Evolutionary conservation across 1,139 yeast genomes (phyloP).

Genomic region (Scheffersomyces illinoinensis): DNA sequence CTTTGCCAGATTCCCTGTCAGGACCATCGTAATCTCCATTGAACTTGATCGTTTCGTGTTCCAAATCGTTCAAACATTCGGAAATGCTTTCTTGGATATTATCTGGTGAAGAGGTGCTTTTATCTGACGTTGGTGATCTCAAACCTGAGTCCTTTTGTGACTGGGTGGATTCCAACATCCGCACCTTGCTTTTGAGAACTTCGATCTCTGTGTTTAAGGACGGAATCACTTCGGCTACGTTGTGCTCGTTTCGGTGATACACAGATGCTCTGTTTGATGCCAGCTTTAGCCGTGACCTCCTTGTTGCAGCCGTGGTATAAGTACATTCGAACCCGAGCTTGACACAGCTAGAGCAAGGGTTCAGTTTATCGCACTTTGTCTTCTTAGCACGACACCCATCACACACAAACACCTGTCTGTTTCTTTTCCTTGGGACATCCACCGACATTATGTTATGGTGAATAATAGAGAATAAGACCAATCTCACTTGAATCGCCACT

Average conservation of each 20-base stretch:
- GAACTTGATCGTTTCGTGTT: conserved; percentile 10
- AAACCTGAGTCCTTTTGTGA: neutral
- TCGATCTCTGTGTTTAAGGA: neutral
- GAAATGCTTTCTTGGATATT: neutral
- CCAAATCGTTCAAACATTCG: neutral
- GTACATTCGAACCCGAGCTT: neutral
- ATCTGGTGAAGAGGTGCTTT: neutral
- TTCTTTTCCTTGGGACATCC: conserved; percentile 5
- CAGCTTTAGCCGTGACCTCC: neutral
- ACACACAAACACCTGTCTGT: conserved; percentile 18
- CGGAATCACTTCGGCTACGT: neutral
- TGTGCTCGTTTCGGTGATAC: neutral
- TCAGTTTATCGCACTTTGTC: neutral
- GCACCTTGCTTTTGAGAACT: neutral
- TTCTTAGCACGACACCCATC: conserved; percentile 5
- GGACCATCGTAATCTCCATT: conserved; percentile 1
- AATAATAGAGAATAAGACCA: neutral
- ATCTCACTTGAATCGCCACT: neutral
- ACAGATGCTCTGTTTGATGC: neutral
- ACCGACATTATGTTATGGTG: neutral
- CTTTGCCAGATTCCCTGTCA: conserved; percentile 2
- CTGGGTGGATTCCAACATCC: neutral
- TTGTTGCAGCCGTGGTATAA: neutral
- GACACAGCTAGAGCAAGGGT: neutral
- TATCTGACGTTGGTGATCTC: neutral